Conservation (phyloP, 2,329 filamentous ascomycete species). For the Curvularia lunata region DNA sequence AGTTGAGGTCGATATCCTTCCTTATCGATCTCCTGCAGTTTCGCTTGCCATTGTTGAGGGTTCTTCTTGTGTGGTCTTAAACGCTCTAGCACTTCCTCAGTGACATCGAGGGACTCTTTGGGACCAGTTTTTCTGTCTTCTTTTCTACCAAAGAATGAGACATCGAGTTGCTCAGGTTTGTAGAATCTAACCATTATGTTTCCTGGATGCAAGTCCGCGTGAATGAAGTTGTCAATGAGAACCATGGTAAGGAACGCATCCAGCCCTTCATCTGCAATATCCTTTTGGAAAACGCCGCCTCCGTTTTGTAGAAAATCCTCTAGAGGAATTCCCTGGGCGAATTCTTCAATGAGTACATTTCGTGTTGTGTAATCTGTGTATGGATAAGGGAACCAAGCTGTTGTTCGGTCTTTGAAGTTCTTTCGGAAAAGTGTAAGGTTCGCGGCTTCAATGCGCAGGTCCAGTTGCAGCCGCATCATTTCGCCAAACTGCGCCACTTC, state of each 20-base stretch:
- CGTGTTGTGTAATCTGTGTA: slow-evolving; percentile 92
- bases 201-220: slow-evolving; percentile 93
- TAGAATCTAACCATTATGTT: slow-evolving; percentile 99
- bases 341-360: slow-evolving; percentile 92
- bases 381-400: slow-evolving; percentile 96
- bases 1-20: slow-evolving; percentile 94
- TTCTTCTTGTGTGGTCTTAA: slow-evolving; percentile 76
- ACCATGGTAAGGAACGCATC: slow-evolving; percentile 97
- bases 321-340: slow-evolving; percentile 90
- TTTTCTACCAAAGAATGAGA: slow-evolving; percentile 59
- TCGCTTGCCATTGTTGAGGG: slow-evolving; percentile 71
- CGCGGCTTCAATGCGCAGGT: slow-evolving; percentile 90
- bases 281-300: slow-evolving; percentile 88
- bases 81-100: slow-evolving; percentile 81
- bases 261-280: slow-evolving; percentile 92
- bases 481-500: slow-evolving; percentile 93
- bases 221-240: slow-evolving; percentile 95
- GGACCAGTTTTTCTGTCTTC: slow-evolving; percentile 44
- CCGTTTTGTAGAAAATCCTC: slow-evolving; percentile 90
- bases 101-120: slow-evolving; percentile 72
- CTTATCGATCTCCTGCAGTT: slow-evolving; percentile 76
- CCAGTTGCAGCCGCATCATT: slow-evolving; percentile 98
- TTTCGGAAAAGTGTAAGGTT: slow-evolving; percentile 88
- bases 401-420: slow-evolving; percentile 87
- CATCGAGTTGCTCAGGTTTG: slow-evolving; percentile 74